Percentiles rank a stretch among this genome's conserved stretches.
Evolutionary conservation across 176 grass and related monocot genomes (phyloP).

Genomic region (Eleusine coracana): DNA sequence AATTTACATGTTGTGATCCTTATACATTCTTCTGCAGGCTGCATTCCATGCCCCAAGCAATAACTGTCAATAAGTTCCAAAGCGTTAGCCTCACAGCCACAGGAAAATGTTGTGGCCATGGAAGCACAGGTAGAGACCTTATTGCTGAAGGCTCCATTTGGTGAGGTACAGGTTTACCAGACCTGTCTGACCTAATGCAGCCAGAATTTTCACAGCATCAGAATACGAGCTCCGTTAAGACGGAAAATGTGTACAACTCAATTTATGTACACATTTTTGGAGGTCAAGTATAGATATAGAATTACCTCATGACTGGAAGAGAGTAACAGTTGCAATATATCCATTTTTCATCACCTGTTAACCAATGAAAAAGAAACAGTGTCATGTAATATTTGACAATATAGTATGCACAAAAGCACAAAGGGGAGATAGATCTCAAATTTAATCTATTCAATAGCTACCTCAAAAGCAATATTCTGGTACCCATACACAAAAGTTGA

Average conservation of each 20-base stretch:
- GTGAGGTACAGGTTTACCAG: neutral
- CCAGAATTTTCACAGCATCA: neutral
- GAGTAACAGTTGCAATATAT: constrained; percentile 89
- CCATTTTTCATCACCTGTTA: constrained; percentile 95
- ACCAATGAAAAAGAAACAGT: neutral
- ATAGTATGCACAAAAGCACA: neutral
- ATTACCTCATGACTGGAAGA: constrained; percentile 72
- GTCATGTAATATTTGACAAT: neutral
- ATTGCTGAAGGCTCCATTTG: constrained; percentile 5
- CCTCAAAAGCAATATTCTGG: constrained; percentile 96
- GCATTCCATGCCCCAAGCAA: neutral
- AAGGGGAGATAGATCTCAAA: neutral
- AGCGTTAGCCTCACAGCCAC: neutral
- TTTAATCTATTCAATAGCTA: neutral
- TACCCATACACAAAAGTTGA: constrained; percentile 97
- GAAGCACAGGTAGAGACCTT: neutral
- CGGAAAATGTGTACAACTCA: neutral
- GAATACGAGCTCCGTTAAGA: constrained; percentile 3
- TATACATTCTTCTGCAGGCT: neutral
- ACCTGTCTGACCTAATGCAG: constrained; percentile 7
- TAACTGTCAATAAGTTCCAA: neutral
- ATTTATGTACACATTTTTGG: neutral
- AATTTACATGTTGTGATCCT: constrained; percentile 31
- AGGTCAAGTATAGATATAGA: neutral
- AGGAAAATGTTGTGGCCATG: neutral